These are phyloP conservation scores for Halophytophthora polymorphica DNA, from an alignment of 352 stramenopile species.

Conservation along the genomic window DNA sequence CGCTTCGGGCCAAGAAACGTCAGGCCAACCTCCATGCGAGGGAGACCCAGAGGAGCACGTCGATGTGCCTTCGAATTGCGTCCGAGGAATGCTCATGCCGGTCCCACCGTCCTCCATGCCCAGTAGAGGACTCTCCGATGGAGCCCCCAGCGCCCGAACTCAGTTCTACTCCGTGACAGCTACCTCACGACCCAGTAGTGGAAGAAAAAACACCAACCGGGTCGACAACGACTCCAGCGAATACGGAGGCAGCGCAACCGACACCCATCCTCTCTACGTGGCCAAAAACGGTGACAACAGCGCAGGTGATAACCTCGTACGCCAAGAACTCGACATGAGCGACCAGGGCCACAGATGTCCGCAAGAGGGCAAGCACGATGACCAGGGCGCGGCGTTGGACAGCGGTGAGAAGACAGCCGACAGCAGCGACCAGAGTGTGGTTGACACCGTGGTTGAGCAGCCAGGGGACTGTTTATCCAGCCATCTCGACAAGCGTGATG, in stretches of 20 bases:
- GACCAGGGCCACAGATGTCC: background rate
- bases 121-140: background rate
- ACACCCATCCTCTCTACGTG: background rate
- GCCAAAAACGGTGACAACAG: background rate
- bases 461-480: no score
- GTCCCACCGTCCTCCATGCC: constrained; percentile 15
- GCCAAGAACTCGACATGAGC: constrained; percentile 1
- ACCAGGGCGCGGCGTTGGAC: no score
- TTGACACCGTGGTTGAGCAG: no score
- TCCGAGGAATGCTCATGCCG: constrained; percentile 36
- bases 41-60: constrained; percentile 11
- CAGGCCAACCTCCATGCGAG: background rate
- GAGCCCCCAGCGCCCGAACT: constrained; percentile 10
- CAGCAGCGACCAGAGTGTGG: no score
- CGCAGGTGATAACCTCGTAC: background rate
- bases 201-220: no score
- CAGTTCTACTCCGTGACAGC: constrained; percentile 12
- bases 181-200: background rate
- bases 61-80: constrained; percentile 22
- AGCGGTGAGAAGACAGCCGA: no score
- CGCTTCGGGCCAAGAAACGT: background rate
- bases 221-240: background rate
- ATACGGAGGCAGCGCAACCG: background rate
- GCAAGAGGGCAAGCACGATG: no score
- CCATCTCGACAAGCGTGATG: no score